Conservation (phyloP, 208 protist genomes). For the Acanthamoeba divionensis region DNA sequence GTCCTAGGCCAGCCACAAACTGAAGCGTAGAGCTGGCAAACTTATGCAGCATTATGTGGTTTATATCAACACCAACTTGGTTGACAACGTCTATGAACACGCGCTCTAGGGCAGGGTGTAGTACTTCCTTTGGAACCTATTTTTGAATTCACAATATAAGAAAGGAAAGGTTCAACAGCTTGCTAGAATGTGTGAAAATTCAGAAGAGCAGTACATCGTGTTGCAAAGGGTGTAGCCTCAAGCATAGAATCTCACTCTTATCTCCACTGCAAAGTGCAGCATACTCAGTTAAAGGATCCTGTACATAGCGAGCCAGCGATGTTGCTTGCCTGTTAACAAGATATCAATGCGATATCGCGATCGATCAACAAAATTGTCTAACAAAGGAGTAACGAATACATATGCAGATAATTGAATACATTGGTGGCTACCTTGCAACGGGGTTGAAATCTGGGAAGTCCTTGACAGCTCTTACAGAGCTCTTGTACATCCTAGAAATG, state of each 20-base stretch:
- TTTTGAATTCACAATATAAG: no score
- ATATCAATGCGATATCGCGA: no score
- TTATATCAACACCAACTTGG: slow-evolving; percentile 73
- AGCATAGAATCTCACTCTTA: background rate
- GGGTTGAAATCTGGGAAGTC: slow-evolving; percentile 61
- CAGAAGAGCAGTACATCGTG: no score
- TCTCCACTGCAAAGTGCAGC: slow-evolving; percentile 18
- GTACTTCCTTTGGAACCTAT: slow-evolving; percentile 6
- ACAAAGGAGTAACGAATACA: no score
- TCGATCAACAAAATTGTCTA: no score
- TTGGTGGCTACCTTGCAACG: background rate
- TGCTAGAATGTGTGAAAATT: no score
- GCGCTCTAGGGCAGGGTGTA: slow-evolving; percentile 18
- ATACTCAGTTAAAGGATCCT: slow-evolving; percentile 71
- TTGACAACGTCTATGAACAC: slow-evolving; percentile 61
- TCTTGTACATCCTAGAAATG: background rate
- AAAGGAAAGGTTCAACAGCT: no score
- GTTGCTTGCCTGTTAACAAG: slow-evolving; percentile 57
- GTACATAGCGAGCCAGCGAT: slow-evolving; percentile 54
- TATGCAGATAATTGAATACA: background rate
- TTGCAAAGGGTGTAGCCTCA: background rate
- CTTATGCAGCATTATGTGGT: slow-evolving; percentile 27
- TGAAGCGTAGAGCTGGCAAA: slow-evolving; percentile 6
- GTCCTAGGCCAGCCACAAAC: slow-evolving; percentile 69
- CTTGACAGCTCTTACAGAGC: background rate